Percentiles rank a stretch among this genome's conserved stretches.
phyloP scores from a whole-genome alignment of 345 rosid species.

The Melaleuca quinquenervia region DNA sequence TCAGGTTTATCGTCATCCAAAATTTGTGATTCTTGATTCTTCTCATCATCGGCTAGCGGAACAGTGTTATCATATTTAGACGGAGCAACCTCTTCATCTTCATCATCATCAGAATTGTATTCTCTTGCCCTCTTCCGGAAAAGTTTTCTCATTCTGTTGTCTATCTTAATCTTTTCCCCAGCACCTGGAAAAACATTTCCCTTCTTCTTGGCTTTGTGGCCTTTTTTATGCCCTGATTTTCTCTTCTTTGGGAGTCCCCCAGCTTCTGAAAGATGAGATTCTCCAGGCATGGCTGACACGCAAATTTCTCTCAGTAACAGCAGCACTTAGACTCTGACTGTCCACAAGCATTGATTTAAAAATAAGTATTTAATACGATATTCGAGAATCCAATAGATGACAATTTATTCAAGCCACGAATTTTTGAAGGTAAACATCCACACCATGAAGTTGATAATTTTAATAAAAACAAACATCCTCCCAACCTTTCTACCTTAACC shows the following conservation, averaged over 20 bases:
- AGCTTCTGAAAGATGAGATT: neutral
- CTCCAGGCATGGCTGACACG: neutral
- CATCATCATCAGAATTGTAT: slow-evolving; percentile 70
- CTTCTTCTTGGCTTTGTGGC: neutral
- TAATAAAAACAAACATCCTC: neutral
- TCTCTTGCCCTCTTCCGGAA: slow-evolving; percentile 68
- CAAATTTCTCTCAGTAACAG: neutral
- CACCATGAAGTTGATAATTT: neutral
- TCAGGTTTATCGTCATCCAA: slow-evolving; percentile 2
- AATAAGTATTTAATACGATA: neutral
- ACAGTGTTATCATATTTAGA: slow-evolving; percentile 11
- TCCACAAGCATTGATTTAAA: neutral
- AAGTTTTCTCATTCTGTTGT: slow-evolving; percentile 41
- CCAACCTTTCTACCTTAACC: neutral
- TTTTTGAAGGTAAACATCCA: neutral
- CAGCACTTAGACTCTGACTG: neutral
- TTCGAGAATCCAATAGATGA: neutral
- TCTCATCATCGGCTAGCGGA: slow-evolving; percentile 3
- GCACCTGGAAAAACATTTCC: neutral
- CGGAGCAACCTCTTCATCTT: slow-evolving; percentile 7
- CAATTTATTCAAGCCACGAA: neutral
- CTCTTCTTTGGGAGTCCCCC: neutral
- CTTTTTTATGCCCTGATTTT: neutral
- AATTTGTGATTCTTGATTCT: slow-evolving; percentile 6
- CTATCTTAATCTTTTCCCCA: slow-evolving; percentile 11